Base-by-base conservation (phyloP, 495 filamentous ascomycete genomes). In the Bombardia bombarda region DNA sequence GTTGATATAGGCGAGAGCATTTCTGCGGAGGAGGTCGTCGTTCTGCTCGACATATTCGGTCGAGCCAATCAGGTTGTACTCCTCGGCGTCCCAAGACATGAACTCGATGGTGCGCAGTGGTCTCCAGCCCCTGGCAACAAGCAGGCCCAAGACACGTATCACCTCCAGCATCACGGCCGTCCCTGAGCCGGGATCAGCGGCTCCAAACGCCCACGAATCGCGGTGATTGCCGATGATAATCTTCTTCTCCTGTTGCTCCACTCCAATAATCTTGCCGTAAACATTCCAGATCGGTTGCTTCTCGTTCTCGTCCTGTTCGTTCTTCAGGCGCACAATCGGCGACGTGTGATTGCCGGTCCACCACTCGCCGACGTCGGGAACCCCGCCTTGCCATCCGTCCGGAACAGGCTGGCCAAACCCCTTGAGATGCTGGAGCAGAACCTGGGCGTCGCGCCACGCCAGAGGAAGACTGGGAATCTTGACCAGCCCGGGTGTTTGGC, bases 31-130 rank as follows among this genome's bases (percentile, higher is more conserved):
- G 67, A 74, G 77, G 0, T 87, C 82, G 0, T 94, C 68, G 46
- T 93, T 84, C 32, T 93, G 86, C 66, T 98, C 92, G 28, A 97
- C 90, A 51, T 86, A 88, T 58, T 98, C 93, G 17, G 93, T 97
- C 8, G 87, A 92, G 12, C 92, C 92, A 41, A 96, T 88, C 25
- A 90, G 61, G 60, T 97, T 97, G 64, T 95, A 96, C 60, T 90
- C 87, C 52, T 82, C 82, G 22, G 73, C 92, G 58, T 98, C 92
- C 92, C 93, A 98, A 30, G 85, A 93, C 46, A 85, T 84, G 59
- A 98, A 98, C 54, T 89, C 82, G 53, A 98, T 93, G 13, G 87
- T 90, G 17, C 92, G 82, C 9, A 88, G 72, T n/a, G 92, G 92
- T 18, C 85, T 74, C 92, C 92, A 98, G 38, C 88, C 89, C 28